phyloP scores from a whole-genome alignment of 805 yeast species.

The Nakazawaea ambrosiae region DNA sequence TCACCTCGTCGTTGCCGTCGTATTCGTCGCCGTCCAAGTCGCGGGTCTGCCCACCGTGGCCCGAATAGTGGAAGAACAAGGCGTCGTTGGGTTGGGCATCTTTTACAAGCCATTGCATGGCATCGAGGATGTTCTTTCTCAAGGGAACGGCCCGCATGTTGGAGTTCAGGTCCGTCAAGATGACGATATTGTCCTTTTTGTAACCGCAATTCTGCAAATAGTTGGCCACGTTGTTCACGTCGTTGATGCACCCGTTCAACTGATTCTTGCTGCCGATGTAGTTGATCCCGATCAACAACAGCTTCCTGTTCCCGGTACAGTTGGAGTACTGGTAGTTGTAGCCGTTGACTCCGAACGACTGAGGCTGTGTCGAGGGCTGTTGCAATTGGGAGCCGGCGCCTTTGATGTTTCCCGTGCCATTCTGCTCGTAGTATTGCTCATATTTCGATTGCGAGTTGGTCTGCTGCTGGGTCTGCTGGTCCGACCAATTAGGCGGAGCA shows the following conservation, averaged over 20 bases:
- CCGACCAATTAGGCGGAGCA: slow-evolving; percentile 9
- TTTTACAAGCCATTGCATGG: slow-evolving; percentile 67
- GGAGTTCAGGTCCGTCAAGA: slow-evolving; percentile 43
- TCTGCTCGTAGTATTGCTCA: slow-evolving; percentile 11
- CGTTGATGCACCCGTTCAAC: slow-evolving; percentile 69
- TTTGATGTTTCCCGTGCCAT: slow-evolving; percentile 4
- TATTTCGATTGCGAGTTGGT: slow-evolving; percentile 11
- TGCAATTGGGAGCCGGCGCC: slow-evolving; percentile 8
- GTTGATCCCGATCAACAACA: slow-evolving; percentile 64
- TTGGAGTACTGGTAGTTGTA: slow-evolving; percentile 51
- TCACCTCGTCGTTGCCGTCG: slow-evolving; percentile 65
- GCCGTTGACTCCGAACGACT: slow-evolving; percentile 16
- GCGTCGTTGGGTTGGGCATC: slow-evolving; percentile 71
- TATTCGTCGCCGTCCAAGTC: slow-evolving; percentile 71
- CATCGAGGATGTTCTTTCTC: slow-evolving; percentile 55
- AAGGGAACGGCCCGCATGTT: slow-evolving; percentile 47
- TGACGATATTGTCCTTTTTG: slow-evolving; percentile 41
- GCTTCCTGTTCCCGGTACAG: slow-evolving; percentile 62
- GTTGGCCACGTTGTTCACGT: slow-evolving; percentile 41
- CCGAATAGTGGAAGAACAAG: slow-evolving; percentile 67
- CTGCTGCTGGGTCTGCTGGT: slow-evolving; percentile 8
- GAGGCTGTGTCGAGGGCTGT: slow-evolving; percentile 14
- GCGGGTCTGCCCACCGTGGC: slow-evolving; percentile 66
- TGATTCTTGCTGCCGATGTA: slow-evolving; percentile 52
- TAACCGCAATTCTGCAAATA: slow-evolving; percentile 34